phyloP scores from a whole-genome alignment of 345 rosid genomes.

The Cardiospermum halicacabum region DNA sequence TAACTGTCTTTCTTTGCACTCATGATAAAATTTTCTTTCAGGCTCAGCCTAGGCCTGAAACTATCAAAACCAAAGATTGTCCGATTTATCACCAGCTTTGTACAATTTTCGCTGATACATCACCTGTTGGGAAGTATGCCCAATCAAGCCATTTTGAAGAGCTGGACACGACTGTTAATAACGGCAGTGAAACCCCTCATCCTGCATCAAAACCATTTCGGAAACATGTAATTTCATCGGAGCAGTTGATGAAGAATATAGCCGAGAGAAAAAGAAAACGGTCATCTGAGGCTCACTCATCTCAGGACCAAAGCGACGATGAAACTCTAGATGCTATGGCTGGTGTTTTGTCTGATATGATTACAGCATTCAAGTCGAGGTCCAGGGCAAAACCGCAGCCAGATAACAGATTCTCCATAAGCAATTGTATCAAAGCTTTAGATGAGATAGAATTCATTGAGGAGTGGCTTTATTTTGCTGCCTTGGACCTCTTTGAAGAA shows the following conservation, averaged over 20 bases:
- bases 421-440: slow-evolving; percentile 58
- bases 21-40: slow-evolving; percentile 26
- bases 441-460: slow-evolving; percentile 58
- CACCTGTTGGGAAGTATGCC: slow-evolving; percentile 71
- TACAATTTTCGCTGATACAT: slow-evolving; percentile 58
- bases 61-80: slow-evolving; percentile 52
- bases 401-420: slow-evolving; percentile 44
- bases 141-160: slow-evolving; percentile 88
- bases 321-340: slow-evolving; percentile 44
- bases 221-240: slow-evolving; percentile 15
- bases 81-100: slow-evolving; percentile 77
- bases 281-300: slow-evolving; percentile 27
- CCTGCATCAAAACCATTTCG: slow-evolving; percentile 24
- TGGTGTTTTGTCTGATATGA: slow-evolving; percentile 57
- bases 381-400: slow-evolving; percentile 9
- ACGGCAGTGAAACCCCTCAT: slow-evolving; percentile 22
- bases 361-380: slow-evolving; percentile 43
- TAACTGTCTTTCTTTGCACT: neutral
- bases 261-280: slow-evolving; percentile 47
- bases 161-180: slow-evolving; percentile 43
- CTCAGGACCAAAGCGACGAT: slow-evolving; percentile 25
- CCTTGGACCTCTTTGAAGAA: slow-evolving; percentile 71
- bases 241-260: slow-evolving; percentile 23
- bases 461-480: slow-evolving; percentile 51
- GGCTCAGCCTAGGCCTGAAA: slow-evolving; percentile 54